Conservation (phyloP, 2,329 filamentous ascomycete species). For the Metarhizium robertsii region DNA sequence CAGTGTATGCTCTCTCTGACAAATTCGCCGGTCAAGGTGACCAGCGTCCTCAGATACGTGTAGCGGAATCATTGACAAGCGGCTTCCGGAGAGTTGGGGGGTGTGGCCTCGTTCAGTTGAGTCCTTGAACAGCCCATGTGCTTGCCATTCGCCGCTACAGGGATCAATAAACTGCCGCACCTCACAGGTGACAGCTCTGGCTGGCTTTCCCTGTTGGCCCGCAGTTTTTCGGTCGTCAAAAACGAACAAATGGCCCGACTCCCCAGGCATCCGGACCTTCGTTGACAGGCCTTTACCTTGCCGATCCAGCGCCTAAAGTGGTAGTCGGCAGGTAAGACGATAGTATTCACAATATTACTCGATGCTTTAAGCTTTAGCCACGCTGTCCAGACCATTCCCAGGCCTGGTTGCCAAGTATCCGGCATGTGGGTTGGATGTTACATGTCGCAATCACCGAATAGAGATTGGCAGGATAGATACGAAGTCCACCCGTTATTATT, state of each 20-base stretch:
- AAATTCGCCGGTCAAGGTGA: neutral
- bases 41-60: neutral
- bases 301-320: neutral
- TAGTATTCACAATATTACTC: too few species aligned
- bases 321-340: neutral
- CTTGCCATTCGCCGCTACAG: neutral
- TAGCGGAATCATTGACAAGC: neutral
- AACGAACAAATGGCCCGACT: neutral
- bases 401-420: neutral
- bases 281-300: neutral
- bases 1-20: neutral
- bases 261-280: neutral
- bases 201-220: neutral
- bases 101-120: neutral
- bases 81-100: neutral
- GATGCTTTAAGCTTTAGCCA: neutral
- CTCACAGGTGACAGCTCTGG: neutral
- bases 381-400: neutral
- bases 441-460: neutral
- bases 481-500: neutral
- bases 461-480: neutral
- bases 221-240: neutral
- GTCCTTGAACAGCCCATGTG: neutral
- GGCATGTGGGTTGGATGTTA: neutral
- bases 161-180: neutral